Base-by-base conservation (phyloP, 768 basidiomycete species). In the Podaxis sp. region DNA sequence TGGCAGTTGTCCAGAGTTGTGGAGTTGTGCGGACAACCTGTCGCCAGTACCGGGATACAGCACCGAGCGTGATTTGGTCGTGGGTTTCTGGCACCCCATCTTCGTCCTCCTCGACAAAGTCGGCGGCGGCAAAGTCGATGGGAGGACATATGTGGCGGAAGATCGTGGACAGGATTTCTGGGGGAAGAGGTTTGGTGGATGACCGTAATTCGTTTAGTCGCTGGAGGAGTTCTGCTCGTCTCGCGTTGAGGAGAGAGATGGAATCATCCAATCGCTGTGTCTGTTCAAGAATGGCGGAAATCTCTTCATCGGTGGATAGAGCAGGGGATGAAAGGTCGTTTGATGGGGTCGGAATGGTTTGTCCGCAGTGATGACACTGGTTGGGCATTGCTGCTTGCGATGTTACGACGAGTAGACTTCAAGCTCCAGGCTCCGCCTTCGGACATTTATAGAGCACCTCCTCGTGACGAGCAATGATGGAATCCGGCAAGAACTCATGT, bases 21-120 rank as follows among this genome's bases (percentile, higher is more conserved):
- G 53, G 36, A 7, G 53, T 54, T 19, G 53, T 19, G 19, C 5
- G 19, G 33, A 38, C 19, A 12, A 54, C 33, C 36, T 19, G 53
- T 9, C 53, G 36, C 53, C 53, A 54, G 53, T 54, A 33, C 36
- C 53, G 19, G 36, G 53, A 54, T 39, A 54, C 53, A 22, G 53
- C 53, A 22, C 53, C 36, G n/a, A 54, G 19, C 1, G 36, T 54
- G 5, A 54, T 39, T 33, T 54, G 53, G 3, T 12, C 30, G 8
- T 54, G 53, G 11, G 53, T 33, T 54, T 54, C 53, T 11, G 36
- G 15, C 8, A n/a, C 53, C 30, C 53, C 36, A 36, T 54, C 36
- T 22, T 54, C 36, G n/a, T 54, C 33, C 11, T 54, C 53, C 8
- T 54, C 53, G 30, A 54, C 30, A 17, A 54, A 54, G 15, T 54